Evolutionary conservation across 1,139 yeast genomes (phyloP).

Genomic region (Diutina scorzettiae): DNA sequence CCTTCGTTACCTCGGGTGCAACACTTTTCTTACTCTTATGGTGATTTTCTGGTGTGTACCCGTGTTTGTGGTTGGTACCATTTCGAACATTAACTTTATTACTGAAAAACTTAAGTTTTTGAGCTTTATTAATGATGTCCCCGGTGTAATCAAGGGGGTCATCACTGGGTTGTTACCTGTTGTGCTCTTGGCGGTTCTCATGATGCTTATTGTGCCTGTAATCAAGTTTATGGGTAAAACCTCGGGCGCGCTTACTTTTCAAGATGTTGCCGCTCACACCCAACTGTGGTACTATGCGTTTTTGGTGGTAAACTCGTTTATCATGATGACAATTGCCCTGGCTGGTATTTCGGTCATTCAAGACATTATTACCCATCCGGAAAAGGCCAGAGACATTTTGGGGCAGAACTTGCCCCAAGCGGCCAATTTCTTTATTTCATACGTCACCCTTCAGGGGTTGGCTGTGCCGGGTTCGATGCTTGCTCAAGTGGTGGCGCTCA

Average conservation of each 20-base stretch:
- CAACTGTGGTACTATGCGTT: slow-evolving; percentile 84
- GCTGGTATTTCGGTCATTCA: slow-evolving; percentile 65
- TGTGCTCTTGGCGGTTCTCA: slow-evolving; percentile 49
- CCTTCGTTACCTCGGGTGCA: slow-evolving; percentile 45
- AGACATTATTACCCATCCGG: slow-evolving; percentile 42
- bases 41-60: slow-evolving; percentile 80
- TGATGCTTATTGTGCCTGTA: slow-evolving; percentile 70
- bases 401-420: slow-evolving; percentile 56
- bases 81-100: slow-evolving; percentile 62
- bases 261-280: slow-evolving; percentile 66
- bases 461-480: slow-evolving; percentile 26
- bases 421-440: slow-evolving; percentile 57
- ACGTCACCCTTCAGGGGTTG: slow-evolving; percentile 35
- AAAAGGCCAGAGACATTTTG: slow-evolving; percentile 41
- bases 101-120: slow-evolving; percentile 50
- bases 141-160: slow-evolving; percentile 44
- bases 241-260: slow-evolving; percentile 60
- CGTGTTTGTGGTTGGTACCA: slow-evolving; percentile 70
- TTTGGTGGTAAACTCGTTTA: slow-evolving; percentile 75
- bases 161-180: slow-evolving; percentile 74
- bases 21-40: slow-evolving; percentile 43
- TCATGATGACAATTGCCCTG: slow-evolving; percentile 72
- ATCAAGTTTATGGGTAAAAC: slow-evolving; percentile 55
- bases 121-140: slow-evolving; percentile 52
- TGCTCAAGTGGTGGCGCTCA: slow-evolving; percentile 30